Evolutionary conservation across 768 basidiomycete species (phyloP), one percentile per base, ranked within the genome.

Genomic region (Leccinum barrowsii): DNA sequence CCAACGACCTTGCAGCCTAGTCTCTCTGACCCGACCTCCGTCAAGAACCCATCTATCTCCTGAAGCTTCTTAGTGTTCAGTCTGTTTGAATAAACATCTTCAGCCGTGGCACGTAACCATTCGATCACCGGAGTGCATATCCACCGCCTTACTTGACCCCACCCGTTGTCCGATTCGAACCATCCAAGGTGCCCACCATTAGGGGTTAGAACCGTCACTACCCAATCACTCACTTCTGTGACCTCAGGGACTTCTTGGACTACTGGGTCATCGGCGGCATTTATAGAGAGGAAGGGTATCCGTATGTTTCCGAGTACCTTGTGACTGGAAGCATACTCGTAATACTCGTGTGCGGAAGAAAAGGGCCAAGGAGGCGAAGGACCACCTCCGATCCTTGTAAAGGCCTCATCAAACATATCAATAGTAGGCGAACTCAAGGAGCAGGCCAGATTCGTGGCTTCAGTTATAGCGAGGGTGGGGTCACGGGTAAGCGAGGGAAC

Each of bases 151-250:
- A 73, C 68, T 60, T 63, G 64, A 55, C 71, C 60, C 64, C 70
- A 74, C 34, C 57, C 65, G 24, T 70, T 67, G 37, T 76, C 77
- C 28, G 77, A 71, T 72, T 89, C 82, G 64, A 91, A 92, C 90
- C 90, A 95, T 37, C 92, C 92, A 13, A 93, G 77, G 74, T 92
- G 90, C 0, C 90, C 90, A 1, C 90, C 92, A 21, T 76, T 73
- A 30, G 76, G 71, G 0, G 92, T 91, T 50, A 86, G 67, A 21
- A 76, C 84, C 75, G 87, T 83, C 3, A 82, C 76, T 13, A 86
- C 80, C 66, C 80, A 80, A 5, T 76, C 76, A 62, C 82, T 84
- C 24, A 76, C 78, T 57, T 76, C 78, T 7, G 76, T 77, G 57
- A 85, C 78, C 69, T 80, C 78, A 30, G 88, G 89, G 40, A 87